Percentiles rank a stretch among this genome's conserved stretches.
phyloP scores from a whole-genome alignment of 2,329 filamentous ascomycete species.

The Trichoderma afroharzianum region DNA sequence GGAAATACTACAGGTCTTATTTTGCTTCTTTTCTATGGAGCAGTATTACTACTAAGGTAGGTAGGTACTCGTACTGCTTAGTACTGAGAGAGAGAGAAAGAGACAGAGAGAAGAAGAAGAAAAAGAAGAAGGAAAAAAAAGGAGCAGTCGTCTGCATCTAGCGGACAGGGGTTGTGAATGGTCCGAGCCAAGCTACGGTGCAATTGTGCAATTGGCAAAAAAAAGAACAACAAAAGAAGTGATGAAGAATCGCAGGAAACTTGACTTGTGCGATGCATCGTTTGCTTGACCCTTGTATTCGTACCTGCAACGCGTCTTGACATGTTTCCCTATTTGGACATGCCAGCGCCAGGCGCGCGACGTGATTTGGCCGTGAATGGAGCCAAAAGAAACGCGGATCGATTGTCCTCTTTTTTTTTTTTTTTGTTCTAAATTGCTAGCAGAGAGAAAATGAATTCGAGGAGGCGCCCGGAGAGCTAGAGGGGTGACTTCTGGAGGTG shows the following conservation, averaged over 20 bases:
- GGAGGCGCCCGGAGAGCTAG: neutral
- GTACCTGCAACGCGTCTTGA: constrained; percentile 34
- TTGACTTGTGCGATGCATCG: neutral
- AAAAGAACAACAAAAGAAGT: neutral
- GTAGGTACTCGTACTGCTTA: too few relatives aligned
- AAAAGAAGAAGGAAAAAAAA: neutral
- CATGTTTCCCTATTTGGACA: constrained; percentile 34
- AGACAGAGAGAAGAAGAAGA: neutral
- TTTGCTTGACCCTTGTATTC: constrained; percentile 15
- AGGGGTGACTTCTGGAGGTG: neutral
- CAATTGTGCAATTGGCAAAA: neutral
- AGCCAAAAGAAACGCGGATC: constrained; percentile 11
- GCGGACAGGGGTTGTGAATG: neutral
- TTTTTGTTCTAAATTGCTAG: neutral
- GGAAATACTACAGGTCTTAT: neutral
- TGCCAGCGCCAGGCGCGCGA: constrained; percentile 27
- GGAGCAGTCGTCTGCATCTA: neutral
- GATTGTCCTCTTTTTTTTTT: neutral
- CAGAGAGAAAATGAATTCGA: neutral
- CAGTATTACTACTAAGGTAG: too few relatives aligned
- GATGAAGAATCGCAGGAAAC: neutral
- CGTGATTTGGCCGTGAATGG: constrained; percentile 30
- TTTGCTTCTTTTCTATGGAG: neutral
- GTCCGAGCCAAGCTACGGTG: neutral
- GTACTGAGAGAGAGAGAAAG: neutral